Percentiles rank a stretch among this genome's conserved stretches.
Evolutionary conservation across 441 rosid genomes (phyloP).

Genomic region (Adansonia rubrostipa): DNA sequence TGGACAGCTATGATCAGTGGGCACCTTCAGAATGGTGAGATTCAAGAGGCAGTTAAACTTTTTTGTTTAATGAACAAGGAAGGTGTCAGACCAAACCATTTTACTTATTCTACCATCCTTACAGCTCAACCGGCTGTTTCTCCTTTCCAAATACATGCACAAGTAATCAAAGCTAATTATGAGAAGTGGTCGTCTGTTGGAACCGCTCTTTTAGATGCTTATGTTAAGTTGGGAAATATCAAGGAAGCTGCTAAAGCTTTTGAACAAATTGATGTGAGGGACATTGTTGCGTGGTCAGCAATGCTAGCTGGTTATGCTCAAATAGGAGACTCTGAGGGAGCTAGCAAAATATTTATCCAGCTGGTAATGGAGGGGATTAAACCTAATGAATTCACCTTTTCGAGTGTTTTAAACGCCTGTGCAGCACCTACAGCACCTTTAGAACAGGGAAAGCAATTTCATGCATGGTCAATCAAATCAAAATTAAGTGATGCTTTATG

Average conservation of each 20-base stretch:
- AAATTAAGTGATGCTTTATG: slow-evolving; percentile 43
- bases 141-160: slow-evolving; percentile 58
- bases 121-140: slow-evolving; percentile 59
- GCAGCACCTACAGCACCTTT: slow-evolving; percentile 52
- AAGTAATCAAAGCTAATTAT: slow-evolving; percentile 56
- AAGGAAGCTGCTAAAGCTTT: slow-evolving; percentile 53
- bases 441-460: slow-evolving; percentile 70
- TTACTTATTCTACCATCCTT: slow-evolving; percentile 61
- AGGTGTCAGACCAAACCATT: slow-evolving; percentile 58
- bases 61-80: slow-evolving; percentile 53
- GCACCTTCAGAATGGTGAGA: slow-evolving; percentile 54
- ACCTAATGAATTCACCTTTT: slow-evolving; percentile 67
- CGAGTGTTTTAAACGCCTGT: slow-evolving; percentile 63
- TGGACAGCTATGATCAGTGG: slow-evolving; percentile 70
- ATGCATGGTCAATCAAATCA: slow-evolving; percentile 56
- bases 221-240: slow-evolving; percentile 51
- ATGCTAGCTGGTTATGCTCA: slow-evolving; percentile 65
- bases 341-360: slow-evolving; percentile 42
- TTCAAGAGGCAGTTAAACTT: slow-evolving; percentile 44
- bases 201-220: slow-evolving; percentile 66
- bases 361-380: slow-evolving; percentile 45
- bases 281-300: slow-evolving; percentile 74
- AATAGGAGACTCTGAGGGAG: slow-evolving; percentile 56
- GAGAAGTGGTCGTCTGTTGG: slow-evolving; percentile 54
- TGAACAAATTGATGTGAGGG: slow-evolving; percentile 48